Evolutionary conservation across 1,284 basidiomycete species (phyloP), one percentile per base, ranked within the genome.

Genomic region (Rhodofomes roseus): DNA sequence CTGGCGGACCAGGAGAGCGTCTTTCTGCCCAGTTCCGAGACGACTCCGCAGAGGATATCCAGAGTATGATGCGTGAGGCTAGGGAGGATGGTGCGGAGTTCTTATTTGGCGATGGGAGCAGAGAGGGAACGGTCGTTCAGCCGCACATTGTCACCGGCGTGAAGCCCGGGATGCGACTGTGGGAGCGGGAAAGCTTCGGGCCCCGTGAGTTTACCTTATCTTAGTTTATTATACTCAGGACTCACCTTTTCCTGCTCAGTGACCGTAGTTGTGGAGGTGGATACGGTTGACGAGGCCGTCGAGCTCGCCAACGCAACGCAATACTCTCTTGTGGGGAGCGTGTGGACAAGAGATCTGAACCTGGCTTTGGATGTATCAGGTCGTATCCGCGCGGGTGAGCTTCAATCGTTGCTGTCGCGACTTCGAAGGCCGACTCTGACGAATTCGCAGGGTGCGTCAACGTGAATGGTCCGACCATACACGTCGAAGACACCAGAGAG

Each of bases 101-200:
- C 2, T 58, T 83, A 1, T 63, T 82, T 0, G 85, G 85, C 1
- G 79, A 83, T 68, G 29, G 73, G 29, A 70, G 60, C 58, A 72
- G 71, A 60, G 64, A 76, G 18, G 78, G 78, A 2, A 72, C 79
- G 0, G 66, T 84, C 2, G 74, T 87, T 23, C 77, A 81, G 64
- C 85, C 84, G 27, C 81, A 85, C 66, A 63, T 89, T 8, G 62
- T 88, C 11, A 69, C 67, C 8, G 79, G 76, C 14, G 79, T 83
- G 23, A 79, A 75, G 41, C 73, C 76, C 0, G 77, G 79, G 1
- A 85, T 84, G 81, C 65, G 72, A 25, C 59, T 83, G 4, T 84
- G 81, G 80, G 75, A 81, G 36, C 68, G 79, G 27, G 85, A 89
- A 69, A 79, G 79, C 14, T 88, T 88, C 65, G 86, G 83, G 1